Percentiles rank a stretch among this genome's conserved stretches.
Conservation (phyloP, 208 protist genomes). For the Zelonia costaricensis region DNA sequence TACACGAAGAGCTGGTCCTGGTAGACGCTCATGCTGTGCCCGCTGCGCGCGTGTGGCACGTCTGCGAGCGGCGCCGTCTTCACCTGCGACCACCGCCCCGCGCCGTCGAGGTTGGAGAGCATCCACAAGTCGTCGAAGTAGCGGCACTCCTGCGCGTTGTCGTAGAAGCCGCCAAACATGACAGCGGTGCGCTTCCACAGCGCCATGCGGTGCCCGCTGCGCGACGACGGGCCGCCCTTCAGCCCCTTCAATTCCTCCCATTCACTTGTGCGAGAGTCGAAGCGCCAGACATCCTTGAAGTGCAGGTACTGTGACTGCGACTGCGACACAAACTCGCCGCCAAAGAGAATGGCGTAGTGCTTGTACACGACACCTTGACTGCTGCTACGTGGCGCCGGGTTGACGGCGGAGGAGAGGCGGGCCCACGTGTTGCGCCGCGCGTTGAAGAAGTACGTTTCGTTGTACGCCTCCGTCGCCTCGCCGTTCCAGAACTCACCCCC, state of each 20-base stretch:
- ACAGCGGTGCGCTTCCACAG: constrained; percentile 87
- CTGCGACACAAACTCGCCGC: constrained; percentile 93
- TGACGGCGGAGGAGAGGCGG: constrained; percentile 55
- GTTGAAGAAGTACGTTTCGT: constrained; percentile 89
- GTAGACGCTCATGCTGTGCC: constrained; percentile 83
- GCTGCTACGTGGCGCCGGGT: constrained; percentile 81
- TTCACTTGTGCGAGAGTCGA: constrained; percentile 68
- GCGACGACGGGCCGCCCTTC: constrained; percentile 82
- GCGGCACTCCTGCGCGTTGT: constrained; percentile 84
- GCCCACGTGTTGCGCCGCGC: constrained; percentile 70
- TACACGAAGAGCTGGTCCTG: constrained; percentile 89
- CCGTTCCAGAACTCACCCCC: constrained; percentile 92
- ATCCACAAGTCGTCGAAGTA: constrained; percentile 92
- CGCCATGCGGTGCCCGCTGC: constrained; percentile 92
- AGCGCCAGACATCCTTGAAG: constrained; percentile 91
- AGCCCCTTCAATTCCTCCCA: constrained; percentile 85
- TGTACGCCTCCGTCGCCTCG: constrained; percentile 84
- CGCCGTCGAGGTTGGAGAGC: constrained; percentile 77
- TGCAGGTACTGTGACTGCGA: constrained; percentile 93
- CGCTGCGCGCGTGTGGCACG: constrained; percentile 68
- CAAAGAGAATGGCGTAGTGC: constrained; percentile 82
- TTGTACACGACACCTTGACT: constrained; percentile 86
- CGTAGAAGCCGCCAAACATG: constrained; percentile 94
- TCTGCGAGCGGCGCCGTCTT: constrained; percentile 50
- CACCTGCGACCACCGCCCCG: constrained; percentile 61